phyloP scores from a whole-genome alignment of 2,329 filamentous ascomycete species.

The Periglandula ipomoeae region DNA sequence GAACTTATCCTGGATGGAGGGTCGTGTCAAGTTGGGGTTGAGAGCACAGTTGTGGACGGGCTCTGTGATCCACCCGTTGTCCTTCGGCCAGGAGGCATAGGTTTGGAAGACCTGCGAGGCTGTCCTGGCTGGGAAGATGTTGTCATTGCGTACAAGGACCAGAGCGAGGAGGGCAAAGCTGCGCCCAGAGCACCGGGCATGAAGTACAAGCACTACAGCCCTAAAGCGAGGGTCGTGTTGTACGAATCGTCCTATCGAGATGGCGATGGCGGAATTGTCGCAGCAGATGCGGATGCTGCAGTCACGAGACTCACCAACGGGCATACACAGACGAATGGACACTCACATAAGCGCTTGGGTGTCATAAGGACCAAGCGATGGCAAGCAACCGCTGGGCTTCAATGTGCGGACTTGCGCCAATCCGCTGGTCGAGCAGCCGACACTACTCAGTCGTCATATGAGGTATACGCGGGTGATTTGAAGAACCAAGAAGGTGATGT shows the following conservation, averaged over 20 bases:
- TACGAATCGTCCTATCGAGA: slow-evolving; percentile 51
- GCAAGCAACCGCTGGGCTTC: slow-evolving; percentile 34
- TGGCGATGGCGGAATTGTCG: slow-evolving; percentile 26
- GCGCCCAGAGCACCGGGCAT: slow-evolving; percentile 84
- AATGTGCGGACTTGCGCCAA: slow-evolving; percentile 19
- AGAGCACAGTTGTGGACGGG: slow-evolving; percentile 94
- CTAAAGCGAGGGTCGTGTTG: slow-evolving; percentile 74
- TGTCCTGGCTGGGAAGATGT: slow-evolving; percentile 77
- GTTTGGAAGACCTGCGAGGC: slow-evolving; percentile 65
- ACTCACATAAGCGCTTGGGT: slow-evolving; percentile 30
- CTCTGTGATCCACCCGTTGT: slow-evolving; percentile 72
- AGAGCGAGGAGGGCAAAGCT: slow-evolving; percentile 52
- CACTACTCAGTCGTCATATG: slow-evolving; percentile 21
- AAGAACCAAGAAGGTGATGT: slow-evolving; percentile 20
- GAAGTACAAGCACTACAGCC: slow-evolving; percentile 98
- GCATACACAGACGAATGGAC: slow-evolving; percentile 13
- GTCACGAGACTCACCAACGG: slow-evolving; percentile 11
- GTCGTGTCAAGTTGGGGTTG: slow-evolving; percentile 77
- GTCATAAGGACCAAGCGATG: slow-evolving; percentile 48
- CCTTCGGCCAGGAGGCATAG: slow-evolving; percentile 77
- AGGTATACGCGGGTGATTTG: slow-evolving; percentile 33
- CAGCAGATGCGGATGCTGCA: slow-evolving; percentile 22
- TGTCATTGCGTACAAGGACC: slow-evolving; percentile 69
- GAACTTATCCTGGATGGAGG: slow-evolving; percentile 85
- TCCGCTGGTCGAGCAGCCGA: slow-evolving; percentile 10